Conservation (phyloP, 2,329 filamentous ascomycete species). For the Sclerotinia spermophila region DNA sequence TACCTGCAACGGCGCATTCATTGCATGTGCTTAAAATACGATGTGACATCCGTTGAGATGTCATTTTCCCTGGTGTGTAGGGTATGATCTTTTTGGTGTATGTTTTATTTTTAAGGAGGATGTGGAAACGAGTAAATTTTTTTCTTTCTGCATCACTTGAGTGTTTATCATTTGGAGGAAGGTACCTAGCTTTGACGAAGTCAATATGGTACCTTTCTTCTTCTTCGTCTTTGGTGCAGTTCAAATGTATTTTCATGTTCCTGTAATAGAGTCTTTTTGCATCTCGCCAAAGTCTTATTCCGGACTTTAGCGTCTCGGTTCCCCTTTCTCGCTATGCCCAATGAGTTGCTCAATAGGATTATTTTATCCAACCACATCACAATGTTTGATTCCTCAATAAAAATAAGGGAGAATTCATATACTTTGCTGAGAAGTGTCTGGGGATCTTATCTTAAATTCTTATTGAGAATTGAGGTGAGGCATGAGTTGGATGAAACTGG, state of each 20-base stretch:
- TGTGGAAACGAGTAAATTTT: not conserved
- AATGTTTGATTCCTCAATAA: not conserved
- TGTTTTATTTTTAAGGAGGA: not conserved
- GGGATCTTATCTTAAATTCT: not conserved
- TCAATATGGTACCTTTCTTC: not conserved
- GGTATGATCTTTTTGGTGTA: not conserved
- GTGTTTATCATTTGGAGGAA: accelerated
- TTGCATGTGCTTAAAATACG: not conserved
- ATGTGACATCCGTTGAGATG: not conserved
- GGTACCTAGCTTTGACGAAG: accelerated
- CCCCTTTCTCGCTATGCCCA: slow-evolving; percentile 21
- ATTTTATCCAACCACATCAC: not conserved
- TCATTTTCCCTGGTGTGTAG: not conserved
- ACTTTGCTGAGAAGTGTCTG: not conserved
- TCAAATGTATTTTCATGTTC: not conserved
- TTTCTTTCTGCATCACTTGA: not conserved
- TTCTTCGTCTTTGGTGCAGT: not conserved
- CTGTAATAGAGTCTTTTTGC: not conserved
- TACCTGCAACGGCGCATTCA: not conserved
- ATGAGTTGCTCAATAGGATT: slow-evolving; percentile 11
- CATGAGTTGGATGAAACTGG: not conserved
- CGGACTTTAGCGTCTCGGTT: slow-evolving; percentile 15
- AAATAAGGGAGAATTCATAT: not conserved
- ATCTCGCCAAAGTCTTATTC: not conserved
- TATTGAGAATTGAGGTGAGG: slow-evolving; percentile 6